phyloP scores from a whole-genome alignment of 306 rosid genomes.

The Rosa chinensis region DNA sequence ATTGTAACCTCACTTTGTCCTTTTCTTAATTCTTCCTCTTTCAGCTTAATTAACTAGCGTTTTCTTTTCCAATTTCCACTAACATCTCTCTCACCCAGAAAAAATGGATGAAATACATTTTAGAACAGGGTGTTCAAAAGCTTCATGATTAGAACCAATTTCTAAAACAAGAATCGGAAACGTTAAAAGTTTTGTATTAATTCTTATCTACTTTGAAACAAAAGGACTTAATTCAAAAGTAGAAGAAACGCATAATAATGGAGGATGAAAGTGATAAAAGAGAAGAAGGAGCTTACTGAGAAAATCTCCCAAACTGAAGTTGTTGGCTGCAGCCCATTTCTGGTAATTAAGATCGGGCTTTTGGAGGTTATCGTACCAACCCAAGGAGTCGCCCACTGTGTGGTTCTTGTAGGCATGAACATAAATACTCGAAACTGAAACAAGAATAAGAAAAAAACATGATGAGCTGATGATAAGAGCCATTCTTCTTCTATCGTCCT shows the following conservation, averaged over 20 bases:
- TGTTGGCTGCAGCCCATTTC: conserved; percentile 65
- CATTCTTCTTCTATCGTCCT: not conserved
- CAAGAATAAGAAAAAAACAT: not conserved
- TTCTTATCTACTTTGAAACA: not conserved
- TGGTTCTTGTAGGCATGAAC: conserved; percentile 71
- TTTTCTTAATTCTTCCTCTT: not conserved
- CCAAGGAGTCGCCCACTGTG: conserved; percentile 88
- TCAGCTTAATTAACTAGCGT: not conserved
- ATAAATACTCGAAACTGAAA: not conserved
- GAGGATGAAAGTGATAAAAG: not conserved
- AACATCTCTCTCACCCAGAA: not conserved
- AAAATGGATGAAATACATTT: not conserved
- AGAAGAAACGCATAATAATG: not conserved
- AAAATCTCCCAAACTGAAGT: conserved; percentile 83
- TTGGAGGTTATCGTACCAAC: conserved; percentile 69
- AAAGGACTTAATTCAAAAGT: not conserved
- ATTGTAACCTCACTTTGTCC: not conserved
- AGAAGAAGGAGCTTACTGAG: conserved; percentile 53
- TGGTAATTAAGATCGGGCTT: conserved; percentile 63
- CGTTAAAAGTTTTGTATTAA: not conserved
- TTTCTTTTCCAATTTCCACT: not conserved
- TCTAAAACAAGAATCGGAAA: not conserved
- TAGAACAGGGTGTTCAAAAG: not conserved
- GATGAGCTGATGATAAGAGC: not conserved
- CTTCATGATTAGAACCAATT: not conserved